Evolutionary conservation across 2,329 filamentous ascomycete genomes (phyloP).

Genomic region (Sporothrix inflata): DNA sequence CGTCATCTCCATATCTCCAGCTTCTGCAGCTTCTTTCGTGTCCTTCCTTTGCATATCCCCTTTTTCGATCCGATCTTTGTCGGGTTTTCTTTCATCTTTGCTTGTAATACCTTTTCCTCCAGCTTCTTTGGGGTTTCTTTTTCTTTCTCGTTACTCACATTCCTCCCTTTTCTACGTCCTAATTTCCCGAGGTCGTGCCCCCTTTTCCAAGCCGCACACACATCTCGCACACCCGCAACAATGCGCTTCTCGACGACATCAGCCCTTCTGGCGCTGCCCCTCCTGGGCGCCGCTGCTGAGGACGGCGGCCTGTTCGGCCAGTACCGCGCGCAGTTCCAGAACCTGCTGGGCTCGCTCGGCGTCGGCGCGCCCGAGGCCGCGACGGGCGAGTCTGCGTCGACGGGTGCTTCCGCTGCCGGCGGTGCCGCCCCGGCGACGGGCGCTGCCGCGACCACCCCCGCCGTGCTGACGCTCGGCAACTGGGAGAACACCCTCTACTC

Average conservation of each 20-base stretch:
- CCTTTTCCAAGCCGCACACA: neutral
- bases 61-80: conserved; percentile 3
- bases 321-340: conserved; percentile 66
- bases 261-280: conserved; percentile 58
- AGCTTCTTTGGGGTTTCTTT: conserved; percentile 6
- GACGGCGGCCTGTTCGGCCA: conserved; percentile 51
- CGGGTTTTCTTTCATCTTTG: neutral
- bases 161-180: conserved; percentile 1
- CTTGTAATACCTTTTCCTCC: conserved; percentile 9
- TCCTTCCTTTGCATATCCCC: conserved; percentile 25
- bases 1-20: conserved; percentile 5
- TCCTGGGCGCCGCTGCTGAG: conserved; percentile 57
- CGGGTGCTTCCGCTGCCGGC: conserved; percentile 52
- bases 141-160: conserved; percentile 12
- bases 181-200: neutral
- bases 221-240: conserved; percentile 35
- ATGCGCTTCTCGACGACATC: conserved; percentile 63
- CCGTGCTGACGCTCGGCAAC: conserved; percentile 64
- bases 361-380: conserved; percentile 47
- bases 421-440: conserved; percentile 38
- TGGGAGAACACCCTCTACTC: conserved; percentile 70
- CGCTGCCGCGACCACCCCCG: conserved; percentile 46
- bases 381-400: conserved; percentile 2
- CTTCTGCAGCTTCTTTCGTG: conserved; percentile 25
- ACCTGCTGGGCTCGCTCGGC: conserved; percentile 60